Conservation (phyloP, 2,329 filamentous ascomycete species). For the Eurotiales sp. region DNA sequence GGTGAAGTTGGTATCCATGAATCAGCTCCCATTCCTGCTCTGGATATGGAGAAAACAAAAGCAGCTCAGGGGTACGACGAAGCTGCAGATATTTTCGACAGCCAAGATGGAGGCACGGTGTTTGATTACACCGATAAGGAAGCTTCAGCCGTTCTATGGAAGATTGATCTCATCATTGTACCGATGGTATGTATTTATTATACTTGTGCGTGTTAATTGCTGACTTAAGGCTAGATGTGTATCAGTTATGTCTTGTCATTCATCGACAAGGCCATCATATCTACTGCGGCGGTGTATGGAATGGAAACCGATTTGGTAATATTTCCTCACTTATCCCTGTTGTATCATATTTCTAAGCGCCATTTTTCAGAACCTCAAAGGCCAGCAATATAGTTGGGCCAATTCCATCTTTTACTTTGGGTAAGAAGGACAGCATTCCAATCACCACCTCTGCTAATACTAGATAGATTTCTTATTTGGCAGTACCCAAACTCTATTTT, state of each 20-base stretch:
- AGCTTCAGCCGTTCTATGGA: not conserved
- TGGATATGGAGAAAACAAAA: not conserved
- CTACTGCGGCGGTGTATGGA: conserved; percentile 3
- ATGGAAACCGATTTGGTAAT: not conserved
- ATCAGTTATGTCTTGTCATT: conserved; percentile 1
- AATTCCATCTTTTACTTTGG: conserved; percentile 7
- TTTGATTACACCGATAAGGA: not conserved
- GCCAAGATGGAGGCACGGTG: not conserved
- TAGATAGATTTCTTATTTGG: not conserved
- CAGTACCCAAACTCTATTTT: not conserved
- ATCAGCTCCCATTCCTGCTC: not conserved
- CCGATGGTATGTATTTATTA: not conserved
- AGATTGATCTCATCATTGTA: not conserved
- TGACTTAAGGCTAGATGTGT: not conserved
- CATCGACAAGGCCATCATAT: not conserved
- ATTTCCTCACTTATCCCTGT: not conserved
- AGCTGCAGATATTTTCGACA: not conserved
- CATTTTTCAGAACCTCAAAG: not conserved
- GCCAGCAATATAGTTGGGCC: conserved; percentile 7
- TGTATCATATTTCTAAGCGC: not conserved
- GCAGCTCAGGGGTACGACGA: not conserved
- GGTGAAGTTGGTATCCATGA: not conserved
- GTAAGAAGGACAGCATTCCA: not conserved
- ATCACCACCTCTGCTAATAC: not conserved
- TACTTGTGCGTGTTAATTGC: not conserved